Evolutionary conservation across 2,329 filamentous ascomycete genomes (phyloP).

Genomic region (Cercospora sp.): DNA sequence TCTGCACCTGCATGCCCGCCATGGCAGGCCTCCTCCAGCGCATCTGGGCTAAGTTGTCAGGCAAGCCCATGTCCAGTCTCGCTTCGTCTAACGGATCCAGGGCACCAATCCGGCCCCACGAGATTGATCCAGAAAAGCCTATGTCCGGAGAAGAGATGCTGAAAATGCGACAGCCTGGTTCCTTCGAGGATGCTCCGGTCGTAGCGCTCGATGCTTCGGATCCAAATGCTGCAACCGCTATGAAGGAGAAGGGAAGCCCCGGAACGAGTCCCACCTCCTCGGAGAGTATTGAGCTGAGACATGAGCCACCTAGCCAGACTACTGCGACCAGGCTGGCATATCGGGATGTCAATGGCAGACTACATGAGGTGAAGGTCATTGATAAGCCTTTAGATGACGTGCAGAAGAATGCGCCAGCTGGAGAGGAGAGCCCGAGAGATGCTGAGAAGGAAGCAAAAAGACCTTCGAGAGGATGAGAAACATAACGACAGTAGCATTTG

Average conservation of each 20-base stretch:
- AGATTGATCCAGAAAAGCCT: slow-evolving; percentile 25
- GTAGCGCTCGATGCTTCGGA: slow-evolving; percentile 17
- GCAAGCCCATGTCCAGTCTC: slow-evolving; percentile 19
- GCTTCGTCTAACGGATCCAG: slow-evolving; percentile 17
- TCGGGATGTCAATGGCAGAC: slow-evolving; percentile 22
- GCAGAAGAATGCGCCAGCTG: background rate
- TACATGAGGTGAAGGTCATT: slow-evolving; percentile 28
- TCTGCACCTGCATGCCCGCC: slow-evolving; percentile 28
- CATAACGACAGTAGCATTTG: background rate
- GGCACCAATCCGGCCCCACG: slow-evolving; percentile 21
- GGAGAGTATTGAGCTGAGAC: slow-evolving; percentile 20
- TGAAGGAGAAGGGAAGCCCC: slow-evolving; percentile 6
- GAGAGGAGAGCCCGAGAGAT: background rate
- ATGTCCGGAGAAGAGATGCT: slow-evolving; percentile 23
- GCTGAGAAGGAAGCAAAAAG: background rate
- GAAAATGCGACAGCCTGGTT: slow-evolving; percentile 17
- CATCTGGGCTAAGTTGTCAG: slow-evolving; percentile 22
- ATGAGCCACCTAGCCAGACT: slow-evolving; percentile 20
- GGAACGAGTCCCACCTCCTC: background rate
- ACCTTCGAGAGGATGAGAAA: background rate
- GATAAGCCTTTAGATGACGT: slow-evolving; percentile 22
- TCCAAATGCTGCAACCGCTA: slow-evolving; percentile 15
- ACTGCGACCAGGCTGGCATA: slow-evolving; percentile 26
- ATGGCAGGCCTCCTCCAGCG: slow-evolving; percentile 25
- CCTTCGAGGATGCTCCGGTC: slow-evolving; percentile 11